phyloP scores from a whole-genome alignment of 2,329 filamentous ascomycete genomes.

The Epichloe typhina region DNA sequence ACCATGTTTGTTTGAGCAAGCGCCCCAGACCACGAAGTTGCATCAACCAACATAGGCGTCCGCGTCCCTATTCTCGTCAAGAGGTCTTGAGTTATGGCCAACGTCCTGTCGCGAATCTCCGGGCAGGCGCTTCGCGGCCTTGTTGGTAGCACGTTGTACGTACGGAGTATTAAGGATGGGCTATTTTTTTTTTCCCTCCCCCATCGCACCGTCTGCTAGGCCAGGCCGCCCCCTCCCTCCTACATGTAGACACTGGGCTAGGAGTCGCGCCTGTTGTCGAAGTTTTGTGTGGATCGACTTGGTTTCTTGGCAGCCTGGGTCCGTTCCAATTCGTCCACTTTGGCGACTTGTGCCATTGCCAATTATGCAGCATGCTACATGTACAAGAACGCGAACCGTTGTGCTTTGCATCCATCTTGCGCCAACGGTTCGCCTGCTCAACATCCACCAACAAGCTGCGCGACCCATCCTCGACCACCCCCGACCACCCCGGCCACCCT shows the following conservation, averaged over 20 bases:
- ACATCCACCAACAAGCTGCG: too few species aligned
- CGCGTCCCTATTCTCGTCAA: not conserved
- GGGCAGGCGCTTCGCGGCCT: too few species aligned
- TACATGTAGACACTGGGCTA: not conserved
- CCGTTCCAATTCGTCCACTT: not conserved
- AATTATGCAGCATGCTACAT: not conserved
- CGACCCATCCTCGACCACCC: not conserved
- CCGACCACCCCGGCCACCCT: not conserved
- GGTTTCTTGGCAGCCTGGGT: not conserved
- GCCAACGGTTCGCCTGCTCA: not conserved
- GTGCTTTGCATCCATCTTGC: constrained; percentile 4
- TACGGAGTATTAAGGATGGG: too few species aligned
- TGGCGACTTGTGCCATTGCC: not conserved
- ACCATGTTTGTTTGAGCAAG: not conserved
- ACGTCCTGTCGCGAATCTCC: not conserved
- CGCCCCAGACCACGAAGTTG: not conserved
- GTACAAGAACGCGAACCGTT: not conserved
- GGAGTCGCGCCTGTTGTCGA: constrained; percentile 8
- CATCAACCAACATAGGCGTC: not conserved
- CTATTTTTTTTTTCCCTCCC: not conserved
- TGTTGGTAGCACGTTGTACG: too few species aligned
- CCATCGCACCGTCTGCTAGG: not conserved
- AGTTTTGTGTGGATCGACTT: not conserved
- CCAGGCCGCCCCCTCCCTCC: not conserved
- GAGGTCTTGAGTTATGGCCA: constrained; percentile 1